These are phyloP conservation scores for Cyclotella sp. DNA, from an alignment of 108 stramenopile species.

Conservation along the genomic window DNA sequence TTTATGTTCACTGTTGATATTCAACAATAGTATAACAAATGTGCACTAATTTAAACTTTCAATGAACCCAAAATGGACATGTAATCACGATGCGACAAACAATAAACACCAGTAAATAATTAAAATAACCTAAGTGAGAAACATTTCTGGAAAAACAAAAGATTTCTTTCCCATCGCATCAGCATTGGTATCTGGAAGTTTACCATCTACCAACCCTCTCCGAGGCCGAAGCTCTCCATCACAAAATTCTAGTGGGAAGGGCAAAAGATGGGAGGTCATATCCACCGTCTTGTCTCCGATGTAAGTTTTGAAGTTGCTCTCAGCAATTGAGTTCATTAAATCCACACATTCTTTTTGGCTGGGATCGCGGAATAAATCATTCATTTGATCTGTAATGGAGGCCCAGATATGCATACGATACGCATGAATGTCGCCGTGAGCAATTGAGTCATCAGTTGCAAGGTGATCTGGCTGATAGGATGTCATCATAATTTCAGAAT, in stretches of 20 bases:
- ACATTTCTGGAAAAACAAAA: slow-evolving; percentile 41
- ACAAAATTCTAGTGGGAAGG: slow-evolving; percentile 43
- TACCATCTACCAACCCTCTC: slow-evolving; percentile 40
- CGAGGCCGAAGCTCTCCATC: slow-evolving; percentile 38
- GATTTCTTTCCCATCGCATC: slow-evolving; percentile 52
- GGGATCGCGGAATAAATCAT: slow-evolving; percentile 54
- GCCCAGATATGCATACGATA: slow-evolving; percentile 55
- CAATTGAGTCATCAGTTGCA: slow-evolving; percentile 39
- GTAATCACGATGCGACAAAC: background rate
- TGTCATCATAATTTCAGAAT: slow-evolving; percentile 67
- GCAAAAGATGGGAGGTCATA: slow-evolving; percentile 50
- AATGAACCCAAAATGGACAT: too few species aligned
- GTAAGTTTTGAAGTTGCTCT: slow-evolving; percentile 50
- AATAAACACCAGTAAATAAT: too few species aligned
- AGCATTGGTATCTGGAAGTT: slow-evolving; percentile 49
- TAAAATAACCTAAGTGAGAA: slow-evolving; percentile 32
- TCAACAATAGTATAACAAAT: too few species aligned
- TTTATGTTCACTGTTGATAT: background rate
- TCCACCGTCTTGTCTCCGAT: slow-evolving; percentile 44
- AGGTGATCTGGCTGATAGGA: slow-evolving; percentile 56
- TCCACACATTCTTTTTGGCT: slow-evolving; percentile 51
- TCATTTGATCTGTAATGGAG: slow-evolving; percentile 49
- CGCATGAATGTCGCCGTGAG: slow-evolving; percentile 54
- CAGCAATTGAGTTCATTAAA: slow-evolving; percentile 50
- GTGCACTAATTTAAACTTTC: too few species aligned